These are phyloP conservation scores for Adansonia gregorii DNA, from an alignment of 441 rosid genomes.

Conservation along the genomic window DNA sequence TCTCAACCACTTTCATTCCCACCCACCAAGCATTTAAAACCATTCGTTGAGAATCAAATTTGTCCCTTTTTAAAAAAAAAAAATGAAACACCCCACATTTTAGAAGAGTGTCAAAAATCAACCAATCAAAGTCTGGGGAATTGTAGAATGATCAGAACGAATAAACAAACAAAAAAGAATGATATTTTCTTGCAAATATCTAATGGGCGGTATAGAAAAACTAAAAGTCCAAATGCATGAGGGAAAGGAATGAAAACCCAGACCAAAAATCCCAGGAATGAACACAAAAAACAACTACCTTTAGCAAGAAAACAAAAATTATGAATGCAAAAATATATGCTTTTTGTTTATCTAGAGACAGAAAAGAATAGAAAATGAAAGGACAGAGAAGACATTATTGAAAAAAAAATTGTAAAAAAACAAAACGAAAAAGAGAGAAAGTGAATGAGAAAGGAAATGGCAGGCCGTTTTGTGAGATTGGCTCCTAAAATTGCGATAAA, in stretches of 20 bases:
- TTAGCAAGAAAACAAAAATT: background rate
- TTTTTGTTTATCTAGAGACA: background rate
- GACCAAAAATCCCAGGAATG: constrained; percentile 37
- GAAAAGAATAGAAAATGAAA: constrained; percentile 6
- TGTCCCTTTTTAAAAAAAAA: background rate
- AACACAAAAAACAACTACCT: background rate
- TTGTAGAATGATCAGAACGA: background rate
- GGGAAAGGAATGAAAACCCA: constrained; percentile 24
- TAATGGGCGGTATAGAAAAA: background rate
- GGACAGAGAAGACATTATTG: constrained; percentile 21
- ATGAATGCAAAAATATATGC: constrained; percentile 10
- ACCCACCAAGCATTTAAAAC: background rate
- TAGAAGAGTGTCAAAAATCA: background rate
- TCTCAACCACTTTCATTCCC: constrained; percentile 7
- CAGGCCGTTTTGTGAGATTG: constrained; percentile 11
- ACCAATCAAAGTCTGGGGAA: constrained; percentile 14
- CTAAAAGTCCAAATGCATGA: background rate
- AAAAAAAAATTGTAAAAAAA: background rate
- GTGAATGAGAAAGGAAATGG: constrained; percentile 3
- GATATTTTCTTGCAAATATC: background rate
- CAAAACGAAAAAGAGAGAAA: background rate
- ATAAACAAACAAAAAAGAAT: background rate
- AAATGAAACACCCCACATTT: background rate
- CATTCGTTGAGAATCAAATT: background rate
- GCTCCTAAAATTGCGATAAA: constrained; percentile 28